Conservation (phyloP, 805 yeast species). For the Kazachstania taianensis region DNA sequence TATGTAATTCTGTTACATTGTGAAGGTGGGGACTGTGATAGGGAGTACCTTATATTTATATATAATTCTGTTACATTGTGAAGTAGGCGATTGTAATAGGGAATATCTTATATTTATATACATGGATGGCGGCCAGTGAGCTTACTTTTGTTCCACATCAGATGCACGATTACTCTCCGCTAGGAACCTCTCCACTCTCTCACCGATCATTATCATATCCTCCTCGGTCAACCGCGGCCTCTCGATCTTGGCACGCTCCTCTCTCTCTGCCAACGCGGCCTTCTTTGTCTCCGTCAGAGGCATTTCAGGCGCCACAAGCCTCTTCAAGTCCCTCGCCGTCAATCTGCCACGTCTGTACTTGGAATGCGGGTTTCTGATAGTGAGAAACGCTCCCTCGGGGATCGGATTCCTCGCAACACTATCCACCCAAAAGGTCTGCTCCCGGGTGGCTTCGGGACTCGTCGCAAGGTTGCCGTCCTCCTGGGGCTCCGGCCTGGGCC, state of each 20-base stretch:
- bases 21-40: no score
- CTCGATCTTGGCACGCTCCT: conserved; percentile 33
- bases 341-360: conserved; percentile 55
- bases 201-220: conserved; percentile 36
- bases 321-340: conserved; percentile 51
- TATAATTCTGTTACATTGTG: no score
- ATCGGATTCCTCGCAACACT: conserved; percentile 56
- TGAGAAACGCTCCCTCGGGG: conserved; percentile 54
- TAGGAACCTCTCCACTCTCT: conserved; percentile 31
- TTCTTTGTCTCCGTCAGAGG: conserved; percentile 58
- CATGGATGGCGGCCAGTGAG: neutral
- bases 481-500: conserved; percentile 64
- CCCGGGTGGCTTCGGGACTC: conserved; percentile 44
- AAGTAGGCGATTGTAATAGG: no score
- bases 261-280: conserved; percentile 49
- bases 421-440: conserved; percentile 65
- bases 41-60: no score
- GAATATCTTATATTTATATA: neutral
- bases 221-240: conserved; percentile 33
- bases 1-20: no score
- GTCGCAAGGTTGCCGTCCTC: conserved; percentile 56
- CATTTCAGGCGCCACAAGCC: conserved; percentile 62
- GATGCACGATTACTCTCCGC: neutral
- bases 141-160: neutral
- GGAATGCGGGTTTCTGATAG: conserved; percentile 70